Evolutionary conservation across 2,329 filamentous ascomycete genomes (phyloP).

Genomic region (Kalaharituber pfeilii): DNA sequence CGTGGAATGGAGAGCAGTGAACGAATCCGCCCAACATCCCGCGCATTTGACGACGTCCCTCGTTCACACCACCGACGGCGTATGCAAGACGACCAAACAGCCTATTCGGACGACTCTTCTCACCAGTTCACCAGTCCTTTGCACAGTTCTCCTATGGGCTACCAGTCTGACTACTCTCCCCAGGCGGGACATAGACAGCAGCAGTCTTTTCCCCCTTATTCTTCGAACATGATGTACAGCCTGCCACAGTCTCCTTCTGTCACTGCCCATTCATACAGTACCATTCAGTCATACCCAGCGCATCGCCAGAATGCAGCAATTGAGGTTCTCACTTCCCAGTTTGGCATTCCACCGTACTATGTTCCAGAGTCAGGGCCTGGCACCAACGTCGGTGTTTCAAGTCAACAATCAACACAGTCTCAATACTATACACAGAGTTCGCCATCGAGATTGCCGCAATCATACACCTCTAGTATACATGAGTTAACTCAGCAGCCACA

Average conservation of each 20-base stretch:
- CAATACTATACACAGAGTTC: slow-evolving; percentile 19
- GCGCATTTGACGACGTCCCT: slow-evolving; percentile 1
- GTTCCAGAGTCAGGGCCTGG: slow-evolving; percentile 11
- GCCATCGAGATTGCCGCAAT: slow-evolving; percentile 11
- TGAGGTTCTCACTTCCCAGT: slow-evolving; percentile 23
- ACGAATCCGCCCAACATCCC: slow-evolving; percentile 16
- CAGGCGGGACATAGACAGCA: slow-evolving; percentile 17
- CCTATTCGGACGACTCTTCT: neutral
- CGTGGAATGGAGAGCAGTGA: slow-evolving; percentile 20
- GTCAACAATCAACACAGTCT: slow-evolving; percentile 17
- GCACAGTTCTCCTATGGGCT: slow-evolving; percentile 11
- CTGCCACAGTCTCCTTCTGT: slow-evolving; percentile 16
- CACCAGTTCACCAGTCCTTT: neutral
- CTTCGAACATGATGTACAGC: slow-evolving; percentile 20
- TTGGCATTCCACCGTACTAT: slow-evolving; percentile 22
- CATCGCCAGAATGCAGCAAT: slow-evolving; percentile 22
- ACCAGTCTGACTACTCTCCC: slow-evolving; percentile 15
- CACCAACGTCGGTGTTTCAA: slow-evolving; percentile 11
- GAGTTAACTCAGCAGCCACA: slow-evolving; percentile 13
- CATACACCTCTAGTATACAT: slow-evolving; percentile 15
- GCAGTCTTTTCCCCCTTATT: slow-evolving; percentile 20
- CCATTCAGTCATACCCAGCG: slow-evolving; percentile 20
- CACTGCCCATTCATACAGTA: slow-evolving; percentile 15
- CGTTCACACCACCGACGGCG: neutral
- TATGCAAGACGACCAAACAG: neutral